Base-by-base conservation (phyloP, 2,329 filamentous ascomycete genomes). In the Stenocarpella maydis region DNA sequence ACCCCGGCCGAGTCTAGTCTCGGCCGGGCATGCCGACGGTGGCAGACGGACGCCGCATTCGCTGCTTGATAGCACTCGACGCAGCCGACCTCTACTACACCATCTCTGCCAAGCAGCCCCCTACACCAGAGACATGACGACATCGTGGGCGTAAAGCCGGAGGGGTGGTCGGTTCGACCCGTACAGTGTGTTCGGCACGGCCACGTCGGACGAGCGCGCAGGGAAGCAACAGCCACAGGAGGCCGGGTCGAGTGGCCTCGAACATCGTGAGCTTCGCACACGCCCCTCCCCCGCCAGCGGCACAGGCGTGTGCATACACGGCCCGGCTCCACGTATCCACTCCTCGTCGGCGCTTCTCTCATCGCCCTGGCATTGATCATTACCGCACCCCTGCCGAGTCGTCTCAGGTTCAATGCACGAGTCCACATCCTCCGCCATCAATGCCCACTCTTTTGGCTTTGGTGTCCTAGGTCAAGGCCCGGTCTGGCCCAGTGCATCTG, bases 101-200 rank as follows among this genome's bases (percentile, higher is more conserved):
- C n/a, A n/a, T n/a, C n/a, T n/a, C n/a, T n/a, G n/a, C n/a, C n/a
- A 31, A 45, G 26, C 26, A 45, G 15, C 34, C 24, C n/a, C n/a
- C n/a, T n/a, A n/a, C n/a, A 37, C 50, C 21, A 24, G n/a, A 26
- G 39, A 28, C 28, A 54, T 55, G 50, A 66, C 39, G 64, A 67
- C 34, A 55, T n/a, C n/a, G 28, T 47, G n/a, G 41, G 17, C 14
- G 24, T 21, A 17, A 28, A 41, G 9, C 39, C 12, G 47, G 37
- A 21, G 19, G 4, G 43, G 14, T 24, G 34, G n/a, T 21, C 17
- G 31, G 39, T 14, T 24, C 47, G 43, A 21, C 43, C 60, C 50
- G n/a, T 61, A 69, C 68, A 69, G 68, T 69, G 67, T 53, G 34
- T 17, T 7, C 28, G 28, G 63, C 68, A 69, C 63, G 52, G 68